These are phyloP conservation scores for Vachellia collinsii DNA, from an alignment of 306 rosid genomes.

Conservation along the genomic window DNA sequence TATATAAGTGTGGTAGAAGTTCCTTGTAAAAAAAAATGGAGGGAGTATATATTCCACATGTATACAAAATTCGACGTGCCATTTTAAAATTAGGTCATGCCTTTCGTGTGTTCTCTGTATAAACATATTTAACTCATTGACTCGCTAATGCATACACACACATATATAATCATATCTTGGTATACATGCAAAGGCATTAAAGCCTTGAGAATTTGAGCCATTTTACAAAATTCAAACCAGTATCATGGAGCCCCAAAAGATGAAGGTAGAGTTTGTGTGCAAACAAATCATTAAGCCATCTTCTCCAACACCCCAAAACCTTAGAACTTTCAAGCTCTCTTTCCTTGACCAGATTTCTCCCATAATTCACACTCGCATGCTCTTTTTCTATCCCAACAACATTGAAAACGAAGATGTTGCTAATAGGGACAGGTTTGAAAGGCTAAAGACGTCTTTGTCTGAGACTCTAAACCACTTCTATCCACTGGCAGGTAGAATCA, in stretches of 20 bases:
- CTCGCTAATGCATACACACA: too few relatives aligned
- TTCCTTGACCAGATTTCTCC: not conserved
- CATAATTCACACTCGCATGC: not conserved
- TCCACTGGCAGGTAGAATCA: constrained; percentile 52
- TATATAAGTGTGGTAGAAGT: too few relatives aligned
- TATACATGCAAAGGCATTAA: too few relatives aligned
- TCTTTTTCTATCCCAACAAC: constrained; percentile 20
- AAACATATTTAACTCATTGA: too few relatives aligned
- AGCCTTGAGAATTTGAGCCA: not conserved
- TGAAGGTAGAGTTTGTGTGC: not conserved
- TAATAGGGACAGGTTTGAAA: not conserved
- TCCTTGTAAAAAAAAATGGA: too few relatives aligned
- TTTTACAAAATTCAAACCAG: too few relatives aligned
- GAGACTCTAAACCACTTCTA: constrained; percentile 36
- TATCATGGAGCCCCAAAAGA: too few relatives aligned
- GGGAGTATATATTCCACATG: too few relatives aligned
- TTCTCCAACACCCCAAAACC: not conserved
- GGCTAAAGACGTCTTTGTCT: constrained; percentile 37
- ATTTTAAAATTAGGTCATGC: too few relatives aligned
- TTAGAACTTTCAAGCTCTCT: not conserved
- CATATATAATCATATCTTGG: too few relatives aligned
- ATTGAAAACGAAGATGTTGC: not conserved
- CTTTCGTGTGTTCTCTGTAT: too few relatives aligned
- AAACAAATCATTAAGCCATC: constrained; percentile 11
- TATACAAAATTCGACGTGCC: too few relatives aligned